These are phyloP conservation scores for Pulveroboletus ravenelii DNA, from an alignment of 768 basidiomycete genomes.

Conservation along the genomic window DNA sequence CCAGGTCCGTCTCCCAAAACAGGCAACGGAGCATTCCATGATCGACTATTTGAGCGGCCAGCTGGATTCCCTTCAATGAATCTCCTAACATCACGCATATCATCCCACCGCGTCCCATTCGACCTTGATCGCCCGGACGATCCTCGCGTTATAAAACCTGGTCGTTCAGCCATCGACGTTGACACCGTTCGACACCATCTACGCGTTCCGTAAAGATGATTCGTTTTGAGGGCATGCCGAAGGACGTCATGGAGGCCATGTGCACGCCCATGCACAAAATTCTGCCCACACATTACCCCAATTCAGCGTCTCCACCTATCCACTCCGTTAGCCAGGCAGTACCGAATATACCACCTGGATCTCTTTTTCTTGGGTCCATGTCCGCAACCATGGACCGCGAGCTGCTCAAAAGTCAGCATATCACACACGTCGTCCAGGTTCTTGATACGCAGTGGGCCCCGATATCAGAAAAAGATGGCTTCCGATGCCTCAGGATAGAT, in stretches of 20 bases:
- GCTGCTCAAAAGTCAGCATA: conserved; percentile 44
- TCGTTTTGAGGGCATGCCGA: conserved; percentile 68
- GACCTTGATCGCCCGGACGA: neutral
- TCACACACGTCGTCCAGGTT: conserved; percentile 62
- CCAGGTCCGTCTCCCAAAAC: conserved; percentile 20
- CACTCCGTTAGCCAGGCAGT: conserved; percentile 10
- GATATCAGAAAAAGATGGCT: conserved; percentile 39
- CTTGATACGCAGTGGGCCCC: conserved; percentile 65
- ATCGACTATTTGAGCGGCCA: conserved; percentile 27
- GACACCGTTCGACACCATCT: neutral
- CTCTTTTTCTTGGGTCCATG: conserved; percentile 67
- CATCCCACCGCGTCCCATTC: neutral
- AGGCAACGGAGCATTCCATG: conserved; percentile 23
- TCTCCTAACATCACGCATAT: conserved; percentile 11
- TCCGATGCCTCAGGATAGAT: conserved; percentile 59
- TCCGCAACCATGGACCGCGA: conserved; percentile 54
- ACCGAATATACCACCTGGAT: conserved; percentile 34
- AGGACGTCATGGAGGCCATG: conserved; percentile 78
- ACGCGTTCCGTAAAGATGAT: conserved; percentile 47
- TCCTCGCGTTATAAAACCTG: conserved; percentile 2
- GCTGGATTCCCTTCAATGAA: conserved; percentile 3
- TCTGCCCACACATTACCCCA: conserved; percentile 37
- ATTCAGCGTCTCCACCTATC: conserved; percentile 15
- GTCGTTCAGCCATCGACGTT: neutral
- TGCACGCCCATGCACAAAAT: conserved; percentile 83